Base-by-base conservation (phyloP, 1,139 yeast species). In the Neolecta irregularis region DNA sequence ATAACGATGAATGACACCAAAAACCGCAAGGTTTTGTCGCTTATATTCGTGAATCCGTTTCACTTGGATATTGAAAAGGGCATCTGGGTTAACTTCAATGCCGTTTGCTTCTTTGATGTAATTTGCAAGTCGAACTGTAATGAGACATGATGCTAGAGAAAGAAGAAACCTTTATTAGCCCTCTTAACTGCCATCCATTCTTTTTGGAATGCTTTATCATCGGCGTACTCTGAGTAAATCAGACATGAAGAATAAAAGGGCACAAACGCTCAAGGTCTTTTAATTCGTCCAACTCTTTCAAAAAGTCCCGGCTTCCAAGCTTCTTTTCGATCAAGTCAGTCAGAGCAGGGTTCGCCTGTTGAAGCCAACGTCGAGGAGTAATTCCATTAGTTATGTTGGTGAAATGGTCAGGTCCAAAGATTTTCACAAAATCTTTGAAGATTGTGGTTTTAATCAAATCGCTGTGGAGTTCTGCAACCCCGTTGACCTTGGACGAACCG, bases 281-380 rank as follows among this genome's bases (percentile, higher is more conserved):
- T 53, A 83, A 65, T 47, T 63, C 60, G 35, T 72, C 72, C 54
- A 83, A 69, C 50, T 79, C 69, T 47, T 72, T 72, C 55, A 83
- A 63, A 54, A 64, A 83, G 24, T 67, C 69, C 52, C 75, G 76
- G 44, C 74, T 71, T 30, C 85, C 74, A 40, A 83, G 64, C 48
- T 72, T 73, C 38, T 72, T 67, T 31, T 80, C 66, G 51, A 83
- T 85, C 46, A 85, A 65, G 16, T 60, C 62, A 18, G 92, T 70
- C 50, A 83, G 64, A 46, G 64, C 64, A 12, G 95, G 95, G 56
- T 83, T 85, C 34, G 94, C 93, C 60, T 83, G 94, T 55, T 74
- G 74, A 54, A 83, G 67, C 96, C 96, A 83, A 61, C 95, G 74
- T 64, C 96, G 73, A 48, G 95, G 95, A 4, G 95, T 85, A 51